Base-by-base conservation (phyloP, 163 green algal genomes). In the Chloroidium sp. region DNA sequence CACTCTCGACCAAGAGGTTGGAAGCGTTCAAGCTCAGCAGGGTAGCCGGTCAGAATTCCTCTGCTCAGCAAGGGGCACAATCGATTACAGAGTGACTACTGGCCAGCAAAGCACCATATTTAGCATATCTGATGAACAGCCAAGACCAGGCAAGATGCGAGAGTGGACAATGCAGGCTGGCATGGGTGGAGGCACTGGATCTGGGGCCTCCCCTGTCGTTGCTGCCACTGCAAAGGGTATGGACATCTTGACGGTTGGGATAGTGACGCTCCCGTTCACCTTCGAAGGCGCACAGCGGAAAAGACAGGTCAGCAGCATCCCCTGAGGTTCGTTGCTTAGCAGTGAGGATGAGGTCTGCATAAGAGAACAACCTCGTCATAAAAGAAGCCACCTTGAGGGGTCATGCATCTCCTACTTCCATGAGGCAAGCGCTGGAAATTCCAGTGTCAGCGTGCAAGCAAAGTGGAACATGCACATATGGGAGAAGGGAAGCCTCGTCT, bases 181-280 rank as follows among this genome's bases (percentile, higher is more conserved):
- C 61, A 97, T 98, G 94, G 94, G 94, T 59, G 94, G 94, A 58
- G 94, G 94, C 79, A 98, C 94, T 0, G 94, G 94, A 75, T 94
- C 87, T 62, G 94, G 94, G 59, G 93, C 93, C 2, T 94, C 94
- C 0, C 95, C 94, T 1, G 83, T 97, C 0, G 92, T 98, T 3
- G 95, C 94, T 2, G 76, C 82, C 6, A 84, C 94, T 58, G 95
- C 95, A 2, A 93, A 94, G 61, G 83, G 85, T n/a, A 84, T 95
- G 83, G 95, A 94, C 77, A 94, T 97, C 74, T 89, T 98, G 0
- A 98, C 95, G 1, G 94, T 98, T 0, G 95, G 90, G 81, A 97
- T 98, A 82, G 95, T 98, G 13, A 98, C 95, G 1, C 93, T 90
- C 14, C 95, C 95, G 4, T 98, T 98, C 85, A 94, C 90, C 4